Evolutionary conservation across 306 rosid species (phyloP), one percentile per base, ranked within the genome.

Genomic region (Cucumis cinereus): DNA sequence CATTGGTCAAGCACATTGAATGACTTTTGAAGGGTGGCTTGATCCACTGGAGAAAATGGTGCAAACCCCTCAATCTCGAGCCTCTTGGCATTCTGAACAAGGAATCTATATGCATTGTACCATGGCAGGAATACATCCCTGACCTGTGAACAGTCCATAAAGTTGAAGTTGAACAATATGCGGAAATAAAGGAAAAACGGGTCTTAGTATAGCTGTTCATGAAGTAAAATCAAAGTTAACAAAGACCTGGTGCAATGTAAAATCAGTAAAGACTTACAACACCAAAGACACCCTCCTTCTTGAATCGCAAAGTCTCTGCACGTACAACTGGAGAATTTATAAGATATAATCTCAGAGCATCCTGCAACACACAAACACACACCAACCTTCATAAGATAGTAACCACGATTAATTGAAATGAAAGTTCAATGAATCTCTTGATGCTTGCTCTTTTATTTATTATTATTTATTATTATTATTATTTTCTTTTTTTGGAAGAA

Each of bases 261-360:
- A 72, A 50, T 28, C 2, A 36, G 38, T 36, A 13, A 38, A 56
- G 76, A 88, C 98, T 94, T 49, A 91, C 99, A 86, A 94, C 99
- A 78, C 99, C 95, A 80, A 86, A 90, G 87, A 94, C 99, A 77
- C 99, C 99, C 73, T 92, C 97, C 84, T 84, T 92, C 88, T 94
- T 94, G 87, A 94, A 94, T 17, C 95, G 96, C 60, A 94, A 83
- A 26, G 97, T 77, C 86, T 94, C 99, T 8, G 96, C 97, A 68
- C 99, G 99, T 60, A 94, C 98, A 67, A 94, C 98, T 17, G 96
- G 97, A 77, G 97, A 94, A 87, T 90, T 91, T 74, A 94, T 94
- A 50, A 91, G 93, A 87, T 91, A 94, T 78, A 94, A 57, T 26
- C 95, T 86, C 79, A 94, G 81, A 78, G 98, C 98, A 82, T 94